Base-by-base conservation (phyloP, 1,284 basidiomycete species). In the Phenoliferia sp. region DNA sequence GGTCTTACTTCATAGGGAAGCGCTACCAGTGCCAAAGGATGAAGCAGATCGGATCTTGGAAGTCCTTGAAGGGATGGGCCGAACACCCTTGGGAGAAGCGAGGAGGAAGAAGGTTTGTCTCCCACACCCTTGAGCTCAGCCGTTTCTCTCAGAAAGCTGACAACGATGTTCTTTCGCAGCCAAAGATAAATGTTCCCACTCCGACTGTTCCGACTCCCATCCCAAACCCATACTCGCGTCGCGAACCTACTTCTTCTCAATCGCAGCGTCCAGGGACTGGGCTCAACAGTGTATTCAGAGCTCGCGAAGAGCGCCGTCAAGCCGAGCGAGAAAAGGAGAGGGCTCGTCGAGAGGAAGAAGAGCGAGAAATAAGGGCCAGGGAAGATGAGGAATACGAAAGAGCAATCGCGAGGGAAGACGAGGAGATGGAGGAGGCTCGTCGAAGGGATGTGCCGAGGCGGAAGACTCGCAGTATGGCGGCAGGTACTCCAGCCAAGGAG, bases 11-110 rank as follows among this genome's bases (percentile, higher is more conserved):
- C 29, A 15, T 34, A 56, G 55, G 32, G 62, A 64, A 32, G 71
- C 69, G 0, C 66, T 71, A 22, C 76, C 79, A 1, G 65, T 75
- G 17, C 78, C 79, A 16, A 78, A 77, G 67, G 80, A 80, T 66
- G 78, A 80, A 64, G 79, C 79, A 2, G 79, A 80, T 65, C 73
- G 78, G n/a, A 76, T 80, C 17, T 69, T 80, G 39, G 76, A 78
- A 58, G 78, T 78, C 1, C 76, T 80, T 50, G 79, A 80, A 59
- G 76, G 75, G 17, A 72, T 79, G 72, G 69, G 72, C 22, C 69
- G 77, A 26, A 76, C 77, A 15, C 76, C 78, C 2, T 65, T 77
- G 3, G 74, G 74, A 29, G 71, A 76, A 48, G 73, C 77, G 1
- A 70, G 68, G 52, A 59, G 71, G 66, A 10, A 66, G 66, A 1